Conservation (phyloP, 176 grass and related monocot species). For the Raddia distichophylla region DNA sequence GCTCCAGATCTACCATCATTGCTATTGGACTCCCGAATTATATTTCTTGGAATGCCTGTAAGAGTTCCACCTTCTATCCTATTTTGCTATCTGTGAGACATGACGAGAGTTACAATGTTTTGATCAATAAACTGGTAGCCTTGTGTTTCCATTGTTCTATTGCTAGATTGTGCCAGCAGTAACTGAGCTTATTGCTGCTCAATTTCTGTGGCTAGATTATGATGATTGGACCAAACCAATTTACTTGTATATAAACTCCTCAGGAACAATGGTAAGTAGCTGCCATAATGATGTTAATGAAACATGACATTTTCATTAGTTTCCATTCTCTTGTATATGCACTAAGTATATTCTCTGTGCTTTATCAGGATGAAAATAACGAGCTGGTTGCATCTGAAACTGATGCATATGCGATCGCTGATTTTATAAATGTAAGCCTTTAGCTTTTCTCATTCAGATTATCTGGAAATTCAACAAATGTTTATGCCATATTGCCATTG, state of each 20-base stretch:
- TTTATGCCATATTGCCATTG: not conserved
- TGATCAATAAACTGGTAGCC: conserved; percentile 2
- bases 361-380: conserved; percentile 70
- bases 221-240: conserved; percentile 83
- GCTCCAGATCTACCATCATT: conserved; percentile 90
- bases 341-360: conserved; percentile 30
- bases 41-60: conserved; percentile 91
- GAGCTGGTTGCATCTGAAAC: conserved; percentile 77
- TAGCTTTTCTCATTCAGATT: not conserved
- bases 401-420: conserved; percentile 78
- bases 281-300: not conserved
- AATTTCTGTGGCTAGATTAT: conserved; percentile 85
- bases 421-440: conserved; percentile 77
- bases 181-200: conserved; percentile 86
- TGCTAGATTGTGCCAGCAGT: conserved; percentile 60
- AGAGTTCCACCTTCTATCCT: conserved; percentile 27
- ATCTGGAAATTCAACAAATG: conserved; percentile 21
- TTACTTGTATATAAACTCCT: conserved; percentile 80
- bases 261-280: conserved; percentile 63
- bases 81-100: not conserved
- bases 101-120: conserved; percentile 2
- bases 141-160: conserved; percentile 10
- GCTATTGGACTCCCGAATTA: conserved; percentile 80
- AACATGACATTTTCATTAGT: not conserved
- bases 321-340: not conserved